Conservation (phyloP, 768 basidiomycete genomes). For the Boletus coccyginus region DNA sequence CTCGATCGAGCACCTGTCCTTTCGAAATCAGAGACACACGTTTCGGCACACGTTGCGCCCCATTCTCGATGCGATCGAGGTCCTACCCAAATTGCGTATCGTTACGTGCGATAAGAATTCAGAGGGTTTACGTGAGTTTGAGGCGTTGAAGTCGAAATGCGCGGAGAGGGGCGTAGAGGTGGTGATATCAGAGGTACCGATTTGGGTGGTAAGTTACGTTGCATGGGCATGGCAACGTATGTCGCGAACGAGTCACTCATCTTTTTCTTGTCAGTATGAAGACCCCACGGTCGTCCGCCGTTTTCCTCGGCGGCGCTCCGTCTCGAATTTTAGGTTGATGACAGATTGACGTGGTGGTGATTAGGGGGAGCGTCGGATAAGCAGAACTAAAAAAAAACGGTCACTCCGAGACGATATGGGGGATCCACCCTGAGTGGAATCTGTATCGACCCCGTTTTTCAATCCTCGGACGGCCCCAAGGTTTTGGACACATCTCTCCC, state of each 20-base stretch:
- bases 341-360: slow-evolving; percentile 4
- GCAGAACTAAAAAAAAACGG: too few species aligned
- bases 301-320: slow-evolving; percentile 37
- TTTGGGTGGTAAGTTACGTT: slow-evolving; percentile 36
- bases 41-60: slow-evolving; percentile 23
- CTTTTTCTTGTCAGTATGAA: slow-evolving; percentile 29
- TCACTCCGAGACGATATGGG: too few species aligned
- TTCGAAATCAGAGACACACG: slow-evolving; percentile 30
- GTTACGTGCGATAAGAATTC: slow-evolving; percentile 36
- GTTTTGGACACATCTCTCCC: too few species aligned
- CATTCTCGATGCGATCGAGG: slow-evolving; percentile 31
- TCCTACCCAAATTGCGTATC: slow-evolving; percentile 34
- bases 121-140: slow-evolving; percentile 19
- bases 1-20: slow-evolving; percentile 40
- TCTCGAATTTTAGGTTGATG: slow-evolving; percentile 39
- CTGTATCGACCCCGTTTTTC: too few species aligned
- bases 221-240: background rate
- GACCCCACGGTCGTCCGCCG: slow-evolving; percentile 32
- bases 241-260: background rate
- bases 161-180: slow-evolving; percentile 29
- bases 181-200: slow-evolving; percentile 26
- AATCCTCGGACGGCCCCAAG: too few species aligned
- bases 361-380: background rate
- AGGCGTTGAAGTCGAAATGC: slow-evolving; percentile 28
- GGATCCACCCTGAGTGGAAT: too few species aligned